Base-by-base conservation (phyloP, 805 yeast genomes). In the Henningerozyma blattae region DNA sequence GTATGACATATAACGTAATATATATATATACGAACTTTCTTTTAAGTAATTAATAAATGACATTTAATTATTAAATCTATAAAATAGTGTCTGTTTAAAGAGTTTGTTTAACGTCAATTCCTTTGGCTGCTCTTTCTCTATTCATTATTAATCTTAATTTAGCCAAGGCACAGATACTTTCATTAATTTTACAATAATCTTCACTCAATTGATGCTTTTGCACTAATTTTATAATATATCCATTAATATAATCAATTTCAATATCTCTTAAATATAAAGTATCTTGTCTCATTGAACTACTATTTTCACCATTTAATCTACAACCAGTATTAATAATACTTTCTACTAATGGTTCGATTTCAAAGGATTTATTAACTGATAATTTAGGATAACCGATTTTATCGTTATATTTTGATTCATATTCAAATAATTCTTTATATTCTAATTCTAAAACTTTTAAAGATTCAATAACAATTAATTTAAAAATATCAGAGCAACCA, bases 191-290 rank as follows among this genome's bases (percentile, higher is more conserved):
- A 10, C 42, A 45, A 1, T 34, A 31, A 14, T 38, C 44, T 1
- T 56, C 54, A 3, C 38, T 47, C 30, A 59, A 25, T 0, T 65
- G 61, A 31, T 65, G 56, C 37, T 61, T 58, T 20, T 54, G 44
- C 1, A 83, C 94, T 34, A 75, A 56, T 5, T 48, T 51, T 1
- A 70, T 77, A 10, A 87, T 65, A 48, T 75, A 84, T 1, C 96
- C 96, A 51, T 87, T 91, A 38, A 89, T 77, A 51, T 70, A 80
- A 39, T 77, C 81, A 15, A 89, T 71, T 50, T 89, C 98, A 0
- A 91, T 82, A 13, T 64, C 67, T 43, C 71, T 67, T 38, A 69
- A 38, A 40, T 61, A 58, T 10, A 62, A 32, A 3, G 52, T 63
- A 46, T 89, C 97, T 38, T 65, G 67, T 48, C 69, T 56, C 70